Evolutionary conservation across 176 grass and related monocot species (phyloP), one percentile per base, ranked within the genome.

Genomic region (Luzula sylvatica): DNA sequence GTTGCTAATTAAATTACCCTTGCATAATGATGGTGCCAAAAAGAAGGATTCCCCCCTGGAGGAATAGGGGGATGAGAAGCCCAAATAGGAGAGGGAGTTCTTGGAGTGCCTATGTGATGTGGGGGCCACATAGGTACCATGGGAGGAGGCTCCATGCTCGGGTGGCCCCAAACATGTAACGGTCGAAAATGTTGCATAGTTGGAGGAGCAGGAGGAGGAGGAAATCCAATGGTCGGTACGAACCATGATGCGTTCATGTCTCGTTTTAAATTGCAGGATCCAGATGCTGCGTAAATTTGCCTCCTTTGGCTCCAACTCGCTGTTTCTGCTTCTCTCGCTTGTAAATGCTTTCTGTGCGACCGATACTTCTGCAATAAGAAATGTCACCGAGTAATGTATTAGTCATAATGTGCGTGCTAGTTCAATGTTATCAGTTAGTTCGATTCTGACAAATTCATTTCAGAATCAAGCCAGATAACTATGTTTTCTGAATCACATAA

Each of bases 301-400:
- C 71, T 46, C 3, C 74, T 73, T 4, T 79, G 84, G 39, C 61
- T 86, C 84, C 81, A 89, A 13, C 41, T 82, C 8, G 74, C 81
- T 0, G 84, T 77, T 66, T 96, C 90, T 7, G 71, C 71, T 40
- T 89, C 84, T 49, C 90, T 72, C 1, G 71, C 84, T 16, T 82
- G 41, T 54, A 86, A 65, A 69, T 96, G 84, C 68, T 89, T 96
- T 32, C 90, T 66, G 20, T 89, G 90, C 1, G 84, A 96, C 21
- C 90, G 69, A 60, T 96, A 96, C 21, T 96, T 96, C 90, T 96
- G 77, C 60, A 58, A 3, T 6, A 5, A 52, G 24, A 7, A 35
- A 35, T 35, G 30, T 7, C 9, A 35, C 30, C 1, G 30, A 35
- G 30, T 35, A 7, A 35, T 4, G 30, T 35, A 7, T 35, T n/a